Evolutionary conservation across 768 basidiomycete species (phyloP).

Genomic region (Hygrocybe punicea): DNA sequence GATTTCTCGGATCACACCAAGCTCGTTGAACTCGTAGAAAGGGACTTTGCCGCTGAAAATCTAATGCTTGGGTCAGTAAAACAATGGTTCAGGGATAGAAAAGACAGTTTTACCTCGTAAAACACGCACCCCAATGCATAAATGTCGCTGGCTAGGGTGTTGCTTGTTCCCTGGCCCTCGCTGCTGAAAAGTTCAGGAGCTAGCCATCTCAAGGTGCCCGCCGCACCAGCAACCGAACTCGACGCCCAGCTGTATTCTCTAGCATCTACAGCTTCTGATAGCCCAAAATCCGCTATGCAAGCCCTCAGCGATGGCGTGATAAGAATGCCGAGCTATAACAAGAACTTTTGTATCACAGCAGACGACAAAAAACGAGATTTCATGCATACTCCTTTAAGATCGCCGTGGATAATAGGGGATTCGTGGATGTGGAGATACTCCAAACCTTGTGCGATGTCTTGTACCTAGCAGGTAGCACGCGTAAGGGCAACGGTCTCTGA

Average conservation of each 20-base stretch:
- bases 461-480: slow-evolving; percentile 26
- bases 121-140: slow-evolving; percentile 29
- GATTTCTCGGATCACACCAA: background rate
- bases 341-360: background rate
- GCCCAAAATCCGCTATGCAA: slow-evolving; percentile 31
- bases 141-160: slow-evolving; percentile 25
- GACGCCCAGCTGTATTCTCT: slow-evolving; percentile 6
- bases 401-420: slow-evolving; percentile 42
- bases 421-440: slow-evolving; percentile 37
- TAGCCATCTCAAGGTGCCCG: slow-evolving; percentile 28
- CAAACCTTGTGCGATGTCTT: slow-evolving; percentile 37
- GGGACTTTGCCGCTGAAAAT: slow-evolving; percentile 2
- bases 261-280: slow-evolving; percentile 22
- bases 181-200: slow-evolving; percentile 26
- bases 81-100: background rate
- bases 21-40: slow-evolving; percentile 2
- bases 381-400: slow-evolving; percentile 40
- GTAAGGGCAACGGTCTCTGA: background rate
- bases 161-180: slow-evolving; percentile 7
- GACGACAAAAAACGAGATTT: too few species aligned
- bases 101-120: slow-evolving; percentile 19
- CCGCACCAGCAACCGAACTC: slow-evolving; percentile 7
- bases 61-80: background rate
- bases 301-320: slow-evolving; percentile 18
- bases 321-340: slow-evolving; percentile 24